Conservation (phyloP, 345 rosid species). For the Orychophragmus violaceus region DNA sequence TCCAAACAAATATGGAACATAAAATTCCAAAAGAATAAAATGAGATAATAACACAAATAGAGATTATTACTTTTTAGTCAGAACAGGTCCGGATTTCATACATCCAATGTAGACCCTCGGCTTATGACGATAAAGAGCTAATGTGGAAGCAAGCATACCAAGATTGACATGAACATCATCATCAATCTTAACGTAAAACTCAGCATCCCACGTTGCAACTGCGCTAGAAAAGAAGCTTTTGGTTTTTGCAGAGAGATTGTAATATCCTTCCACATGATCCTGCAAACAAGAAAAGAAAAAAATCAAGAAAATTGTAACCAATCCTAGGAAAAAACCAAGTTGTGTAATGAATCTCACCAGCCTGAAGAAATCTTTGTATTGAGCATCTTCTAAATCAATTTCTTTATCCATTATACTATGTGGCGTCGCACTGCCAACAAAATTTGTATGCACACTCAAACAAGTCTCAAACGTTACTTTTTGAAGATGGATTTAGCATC, state of each 20-base stretch:
- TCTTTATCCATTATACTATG: slow-evolving; percentile 82
- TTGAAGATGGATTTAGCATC: too few species aligned
- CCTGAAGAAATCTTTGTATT: slow-evolving; percentile 90
- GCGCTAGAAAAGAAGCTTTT: slow-evolving; percentile 86
- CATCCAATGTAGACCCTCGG: slow-evolving; percentile 91
- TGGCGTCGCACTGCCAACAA: slow-evolving; percentile 61
- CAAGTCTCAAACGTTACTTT: too few species aligned
- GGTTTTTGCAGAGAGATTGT: slow-evolving; percentile 89
- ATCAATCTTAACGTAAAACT: slow-evolving; percentile 87
- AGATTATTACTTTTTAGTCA: slow-evolving; percentile 63
- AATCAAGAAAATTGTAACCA: not conserved
- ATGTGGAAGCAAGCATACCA: slow-evolving; percentile 80
- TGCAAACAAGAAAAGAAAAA: slow-evolving; percentile 4
- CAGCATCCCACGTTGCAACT: slow-evolving; percentile 94
- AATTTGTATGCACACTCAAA: slow-evolving; percentile 2
- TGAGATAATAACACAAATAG: not conserved
- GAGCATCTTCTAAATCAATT: slow-evolving; percentile 88
- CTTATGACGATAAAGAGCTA: slow-evolving; percentile 73
- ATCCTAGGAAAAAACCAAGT: not conserved
- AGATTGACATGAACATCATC: slow-evolving; percentile 98
- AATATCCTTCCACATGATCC: slow-evolving; percentile 98
- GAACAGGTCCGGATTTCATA: slow-evolving; percentile 99
- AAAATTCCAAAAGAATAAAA: not conserved
- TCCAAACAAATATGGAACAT: not conserved
- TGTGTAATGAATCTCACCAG: slow-evolving; percentile 45